These are phyloP conservation scores for Spergularia bocconei DNA, from an alignment of 148 eudicot species.

Conservation along the genomic window DNA sequence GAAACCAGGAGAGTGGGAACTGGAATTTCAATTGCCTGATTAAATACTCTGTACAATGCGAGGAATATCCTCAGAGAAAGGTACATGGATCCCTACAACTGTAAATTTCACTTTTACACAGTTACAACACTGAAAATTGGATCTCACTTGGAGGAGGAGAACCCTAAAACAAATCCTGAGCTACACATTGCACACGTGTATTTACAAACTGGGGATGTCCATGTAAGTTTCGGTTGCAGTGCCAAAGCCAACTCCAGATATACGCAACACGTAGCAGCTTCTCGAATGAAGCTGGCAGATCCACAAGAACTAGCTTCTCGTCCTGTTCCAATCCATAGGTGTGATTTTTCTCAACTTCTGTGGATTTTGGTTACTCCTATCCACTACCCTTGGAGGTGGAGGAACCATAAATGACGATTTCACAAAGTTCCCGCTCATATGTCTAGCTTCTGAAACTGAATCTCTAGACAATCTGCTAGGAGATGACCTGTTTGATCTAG, in stretches of 20 bases:
- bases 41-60: conserved; percentile 48
- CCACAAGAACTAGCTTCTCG: conserved; percentile 36
- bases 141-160: conserved; percentile 25
- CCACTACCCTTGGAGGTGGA: conserved; percentile 44
- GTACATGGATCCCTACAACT: conserved; percentile 4
- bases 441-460: conserved; percentile 33
- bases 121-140: conserved; percentile 34
- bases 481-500: conserved; percentile 59
- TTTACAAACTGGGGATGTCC: conserved; percentile 33
- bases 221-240: conserved; percentile 13
- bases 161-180: conserved; percentile 26
- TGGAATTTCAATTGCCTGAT: conserved; percentile 39
- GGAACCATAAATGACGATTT: conserved; percentile 44
- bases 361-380: conserved; percentile 42
- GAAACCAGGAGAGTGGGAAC: conserved; percentile 17
- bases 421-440: conserved; percentile 29
- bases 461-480: conserved; percentile 49
- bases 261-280: conserved; percentile 13
- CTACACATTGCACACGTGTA: conserved; percentile 35
- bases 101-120: conserved; percentile 15
- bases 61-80: conserved; percentile 26
- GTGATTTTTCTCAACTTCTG: conserved; percentile 51
- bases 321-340: conserved; percentile 47
- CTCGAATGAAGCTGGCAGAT: conserved; percentile 1
- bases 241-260: conserved; percentile 16